phyloP scores from a whole-genome alignment of 1,139 yeast genomes.

The Diutina sp. region DNA sequence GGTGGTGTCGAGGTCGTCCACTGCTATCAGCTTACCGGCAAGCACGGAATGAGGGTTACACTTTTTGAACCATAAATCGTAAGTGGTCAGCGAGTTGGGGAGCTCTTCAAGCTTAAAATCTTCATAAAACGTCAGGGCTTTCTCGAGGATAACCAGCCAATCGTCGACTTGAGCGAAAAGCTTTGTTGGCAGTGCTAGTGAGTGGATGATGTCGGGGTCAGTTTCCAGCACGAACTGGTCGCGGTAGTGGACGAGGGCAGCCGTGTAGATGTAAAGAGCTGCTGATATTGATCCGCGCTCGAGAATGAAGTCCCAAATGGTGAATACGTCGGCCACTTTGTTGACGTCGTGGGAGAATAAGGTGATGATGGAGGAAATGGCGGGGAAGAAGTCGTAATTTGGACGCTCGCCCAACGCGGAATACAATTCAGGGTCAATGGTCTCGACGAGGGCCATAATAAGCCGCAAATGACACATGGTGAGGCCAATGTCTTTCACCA shows the following conservation, averaged over 20 bases:
- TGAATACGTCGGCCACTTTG: constrained; percentile 34
- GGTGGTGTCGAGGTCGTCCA: constrained; percentile 4
- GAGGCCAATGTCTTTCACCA: constrained; percentile 59
- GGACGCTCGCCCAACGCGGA: constrained; percentile 16
- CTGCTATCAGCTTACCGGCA: constrained; percentile 9
- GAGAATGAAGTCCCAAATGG: constrained; percentile 52
- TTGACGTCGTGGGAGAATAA: constrained; percentile 64
- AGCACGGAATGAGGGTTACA: constrained; percentile 13
- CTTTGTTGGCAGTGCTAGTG: constrained; percentile 20
- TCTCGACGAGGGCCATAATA: constrained; percentile 47
- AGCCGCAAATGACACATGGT: constrained; percentile 53
- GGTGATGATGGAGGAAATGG: constrained; percentile 67
- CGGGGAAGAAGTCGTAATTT: constrained; percentile 39
- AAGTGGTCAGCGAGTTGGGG: constrained; percentile 14
- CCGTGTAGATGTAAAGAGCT: constrained; percentile 42
- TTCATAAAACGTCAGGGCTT: constrained; percentile 18
- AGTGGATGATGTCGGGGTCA: constrained; percentile 34
- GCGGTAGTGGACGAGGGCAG: constrained; percentile 30
- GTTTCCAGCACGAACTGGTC: constrained; percentile 10
- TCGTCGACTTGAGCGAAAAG: constrained; percentile 21
- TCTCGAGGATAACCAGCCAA: constrained; percentile 22
- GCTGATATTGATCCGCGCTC: constrained; percentile 31
- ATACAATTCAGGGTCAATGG: constrained; percentile 26
- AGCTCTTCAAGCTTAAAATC: constrained; percentile 17
- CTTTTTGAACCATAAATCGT: constrained; percentile 22